Evolutionary conservation across 768 basidiomycete species (phyloP), one percentile per base, ranked within the genome.

Genomic region (Arthromyces matolae): DNA sequence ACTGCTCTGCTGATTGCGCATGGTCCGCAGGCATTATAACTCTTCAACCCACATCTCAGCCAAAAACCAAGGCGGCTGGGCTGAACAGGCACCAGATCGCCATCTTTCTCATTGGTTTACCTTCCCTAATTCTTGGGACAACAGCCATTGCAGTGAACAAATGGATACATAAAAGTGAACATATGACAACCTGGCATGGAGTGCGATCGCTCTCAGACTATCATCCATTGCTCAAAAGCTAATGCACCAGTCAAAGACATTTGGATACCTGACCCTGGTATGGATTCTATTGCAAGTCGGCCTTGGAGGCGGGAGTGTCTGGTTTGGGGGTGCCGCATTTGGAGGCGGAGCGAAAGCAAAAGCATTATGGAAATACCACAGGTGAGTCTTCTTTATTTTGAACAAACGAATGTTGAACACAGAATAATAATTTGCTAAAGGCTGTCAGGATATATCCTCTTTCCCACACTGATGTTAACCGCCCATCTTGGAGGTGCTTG

Each of bases 301-400:
- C 8, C 14, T 90, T 0, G 90, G 90, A 5, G 86, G 73, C 3
- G 81, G 78, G n/a, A 87, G 84, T 41, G 86, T 89, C 13, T 90
- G 89, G 89, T 82, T 75, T 51, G 73, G 68, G 6, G 89, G 89
- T 9, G 72, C 71, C 13, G 70, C 72, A 0, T 86, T 91, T 59
- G 88, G 89, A 4, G 87, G 89, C 1, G 81, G 78, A 12, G 63
- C 71, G 35, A 83, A 78, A 60, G 87, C 89, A 12, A 92, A 88
- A 62, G 62, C 69, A 1, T 49, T 91, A 16, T 93, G 89, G 85
- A 93, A 91, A 61, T 92, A 89, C 54, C 90, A 93, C 58, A 70
- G 90, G 84, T 82, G 51, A 33, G 64, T 37, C 24, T 23, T n/a
- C n/a, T n/a, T n/a, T n/a, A n/a, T n/a, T n/a, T n/a, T n/a, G n/a